Conservation (phyloP, 1,139 yeast genomes). For the Candida tropicalis region DNA sequence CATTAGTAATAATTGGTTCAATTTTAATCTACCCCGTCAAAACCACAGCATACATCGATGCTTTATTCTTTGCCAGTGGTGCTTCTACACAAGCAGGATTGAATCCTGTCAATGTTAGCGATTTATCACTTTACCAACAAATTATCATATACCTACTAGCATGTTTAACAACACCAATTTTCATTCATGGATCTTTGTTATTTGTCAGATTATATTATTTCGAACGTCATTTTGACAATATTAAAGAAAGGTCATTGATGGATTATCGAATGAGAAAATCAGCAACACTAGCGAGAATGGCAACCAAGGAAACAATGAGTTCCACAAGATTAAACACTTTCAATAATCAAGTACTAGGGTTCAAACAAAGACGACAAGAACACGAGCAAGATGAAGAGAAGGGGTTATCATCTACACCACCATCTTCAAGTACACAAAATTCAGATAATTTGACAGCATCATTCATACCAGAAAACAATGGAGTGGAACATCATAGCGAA, state of each 20-base stretch:
- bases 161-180: constrained; percentile 80
- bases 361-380: constrained; percentile 13
- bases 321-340: constrained; percentile 39
- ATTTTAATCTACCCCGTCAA: constrained; percentile 74
- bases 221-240: constrained; percentile 83
- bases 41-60: constrained; percentile 72
- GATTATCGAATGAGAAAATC: constrained; percentile 81
- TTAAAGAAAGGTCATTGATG: constrained; percentile 70
- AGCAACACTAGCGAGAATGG: constrained; percentile 65
- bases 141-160: constrained; percentile 62
- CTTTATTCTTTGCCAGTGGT: constrained; percentile 73
- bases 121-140: constrained; percentile 73
- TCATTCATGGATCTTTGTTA: constrained; percentile 79
- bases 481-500: constrained; percentile 38
- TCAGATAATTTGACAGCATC: constrained; percentile 1
- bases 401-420: constrained; percentile 9
- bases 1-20: constrained; percentile 63
- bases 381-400: constrained; percentile 5
- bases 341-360: constrained; percentile 40
- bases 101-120: constrained; percentile 72
- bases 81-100: constrained; percentile 91
- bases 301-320: constrained; percentile 37
- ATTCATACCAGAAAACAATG: constrained; percentile 9
- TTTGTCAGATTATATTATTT: constrained; percentile 88
- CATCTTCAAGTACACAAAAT: constrained; percentile 13